Conservation (phyloP, 2,329 filamentous ascomycete species). For the Alternaria dauci region DNA sequence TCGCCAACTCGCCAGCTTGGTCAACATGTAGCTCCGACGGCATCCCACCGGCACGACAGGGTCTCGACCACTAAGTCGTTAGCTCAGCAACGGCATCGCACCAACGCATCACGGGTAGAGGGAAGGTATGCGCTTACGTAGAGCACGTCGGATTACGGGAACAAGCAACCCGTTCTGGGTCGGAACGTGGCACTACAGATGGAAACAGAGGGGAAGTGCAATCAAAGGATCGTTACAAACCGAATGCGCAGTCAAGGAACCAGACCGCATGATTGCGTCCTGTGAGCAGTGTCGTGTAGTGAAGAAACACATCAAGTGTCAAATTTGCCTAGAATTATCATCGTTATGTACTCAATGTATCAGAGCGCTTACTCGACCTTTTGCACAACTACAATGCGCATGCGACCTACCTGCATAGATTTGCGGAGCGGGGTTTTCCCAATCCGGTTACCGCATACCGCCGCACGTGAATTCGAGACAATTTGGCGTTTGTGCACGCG, state of each 20-base stretch:
- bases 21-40: not conserved
- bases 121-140: not conserved
- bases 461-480: constrained; percentile 36
- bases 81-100: not conserved
- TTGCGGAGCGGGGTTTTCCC: constrained; percentile 10
- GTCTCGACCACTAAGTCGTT: not conserved
- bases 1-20: constrained; percentile 22
- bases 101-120: constrained; percentile 1
- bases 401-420: not conserved
- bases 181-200: not conserved
- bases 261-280: not conserved
- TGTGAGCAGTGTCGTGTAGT: not conserved
- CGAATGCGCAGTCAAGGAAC: not conserved
- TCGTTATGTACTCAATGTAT: too few species aligned
- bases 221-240: not conserved
- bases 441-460: constrained; percentile 7
- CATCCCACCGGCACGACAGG: not conserved
- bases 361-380: not conserved
- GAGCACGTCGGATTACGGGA: not conserved
- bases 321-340: too few species aligned
- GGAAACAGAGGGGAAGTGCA: not conserved
- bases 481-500: constrained; percentile 21
- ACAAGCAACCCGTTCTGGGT: not conserved
- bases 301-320: not conserved
- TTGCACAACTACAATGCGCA: too few species aligned